Evolutionary conservation across 1,284 basidiomycete genomes (phyloP).

Genomic region (Pyrrhoderma noxium): DNA sequence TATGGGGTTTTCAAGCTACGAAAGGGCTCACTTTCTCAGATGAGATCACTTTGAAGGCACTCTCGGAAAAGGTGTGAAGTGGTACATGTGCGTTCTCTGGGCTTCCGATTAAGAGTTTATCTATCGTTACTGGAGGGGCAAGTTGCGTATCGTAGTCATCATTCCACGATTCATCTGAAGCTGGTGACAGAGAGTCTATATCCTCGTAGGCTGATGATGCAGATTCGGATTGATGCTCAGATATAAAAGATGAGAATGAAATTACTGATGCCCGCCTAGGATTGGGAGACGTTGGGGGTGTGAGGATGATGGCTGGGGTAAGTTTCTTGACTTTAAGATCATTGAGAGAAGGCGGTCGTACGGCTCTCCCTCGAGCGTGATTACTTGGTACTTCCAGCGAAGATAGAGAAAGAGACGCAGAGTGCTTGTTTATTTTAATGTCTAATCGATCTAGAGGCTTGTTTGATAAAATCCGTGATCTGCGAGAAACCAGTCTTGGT

Average conservation of each 20-base stretch:
- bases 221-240: slow-evolving; percentile 6
- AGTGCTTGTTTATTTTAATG: neutral
- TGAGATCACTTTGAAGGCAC: too few species aligned
- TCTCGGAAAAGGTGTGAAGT: too few species aligned
- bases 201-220: neutral
- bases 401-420: neutral
- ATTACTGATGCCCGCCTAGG: neutral
- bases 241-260: slow-evolving; percentile 2
- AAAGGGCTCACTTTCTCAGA: too few species aligned
- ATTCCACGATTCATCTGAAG: too few species aligned
- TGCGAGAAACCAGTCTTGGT: neutral
- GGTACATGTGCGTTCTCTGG: too few species aligned
- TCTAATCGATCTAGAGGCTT: neutral
- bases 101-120: too few species aligned
- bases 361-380: neutral
- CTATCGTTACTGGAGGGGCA: too few species aligned
- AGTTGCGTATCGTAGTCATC: too few species aligned
- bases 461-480: neutral
- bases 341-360: neutral
- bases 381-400: neutral
- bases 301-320: slow-evolving; percentile 12
- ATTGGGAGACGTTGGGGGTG: slow-evolving; percentile 4
- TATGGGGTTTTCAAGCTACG: too few species aligned
- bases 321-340: neutral
- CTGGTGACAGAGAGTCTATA: too few species aligned